Evolutionary conservation across 192 early-diverging fungal genomes (phyloP).

Genomic region (Allomyces macrogynus): DNA sequence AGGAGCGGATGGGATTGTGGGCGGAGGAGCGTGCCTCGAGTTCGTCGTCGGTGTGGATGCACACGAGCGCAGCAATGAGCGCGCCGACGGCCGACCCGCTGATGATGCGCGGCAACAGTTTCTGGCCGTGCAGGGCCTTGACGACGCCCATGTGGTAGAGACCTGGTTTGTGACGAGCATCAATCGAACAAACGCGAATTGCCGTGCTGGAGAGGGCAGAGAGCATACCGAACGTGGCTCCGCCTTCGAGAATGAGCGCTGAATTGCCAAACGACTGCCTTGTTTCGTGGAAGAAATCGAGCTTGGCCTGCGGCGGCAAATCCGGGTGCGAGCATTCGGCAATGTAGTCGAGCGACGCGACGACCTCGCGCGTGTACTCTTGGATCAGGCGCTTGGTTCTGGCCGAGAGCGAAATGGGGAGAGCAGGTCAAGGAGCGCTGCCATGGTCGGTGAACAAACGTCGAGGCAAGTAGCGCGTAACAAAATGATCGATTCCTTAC

Average conservation of each 20-base stretch:
- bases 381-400: slow-evolving; percentile 56
- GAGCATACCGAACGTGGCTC: slow-evolving; percentile 41
- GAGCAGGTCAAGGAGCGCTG: neutral
- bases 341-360: slow-evolving; percentile 31
- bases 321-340: slow-evolving; percentile 16
- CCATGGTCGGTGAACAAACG: neutral
- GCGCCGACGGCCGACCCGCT: slow-evolving; percentile 55
- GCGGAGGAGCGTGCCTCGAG: slow-evolving; percentile 22
- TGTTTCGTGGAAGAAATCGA: slow-evolving; percentile 52
- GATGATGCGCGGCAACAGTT: slow-evolving; percentile 48
- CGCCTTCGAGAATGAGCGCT: slow-evolving; percentile 51
- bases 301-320: slow-evolving; percentile 25
- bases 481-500: slow-evolving; percentile 10
- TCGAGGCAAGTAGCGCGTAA: neutral
- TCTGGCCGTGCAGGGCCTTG: slow-evolving; percentile 43
- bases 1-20: neutral
- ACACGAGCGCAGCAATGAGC: slow-evolving; percentile 51
- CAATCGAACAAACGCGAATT: neutral
- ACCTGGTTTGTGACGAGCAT: slow-evolving; percentile 15
- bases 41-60: slow-evolving; percentile 54
- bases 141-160: slow-evolving; percentile 60
- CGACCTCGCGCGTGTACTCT: slow-evolving; percentile 52
- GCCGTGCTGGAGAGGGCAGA: neutral
- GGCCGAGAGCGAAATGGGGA: neutral
- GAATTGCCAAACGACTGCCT: slow-evolving; percentile 53